Base-by-base conservation (phyloP, 371 early-diverging fungal genomes). In the Blakeslea trispora region DNA sequence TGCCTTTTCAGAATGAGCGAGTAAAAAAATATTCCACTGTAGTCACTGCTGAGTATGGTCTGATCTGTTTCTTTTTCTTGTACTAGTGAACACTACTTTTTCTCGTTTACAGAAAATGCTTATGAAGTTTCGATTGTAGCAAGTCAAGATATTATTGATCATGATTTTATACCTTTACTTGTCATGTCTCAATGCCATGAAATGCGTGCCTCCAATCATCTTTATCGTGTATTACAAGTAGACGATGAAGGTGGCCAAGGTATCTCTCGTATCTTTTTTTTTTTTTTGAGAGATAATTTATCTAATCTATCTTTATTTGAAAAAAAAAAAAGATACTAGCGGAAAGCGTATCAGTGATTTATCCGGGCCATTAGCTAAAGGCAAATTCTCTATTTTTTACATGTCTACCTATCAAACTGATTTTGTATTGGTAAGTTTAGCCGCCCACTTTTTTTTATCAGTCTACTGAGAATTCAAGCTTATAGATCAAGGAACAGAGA, bases 401-500 rank as follows among this genome's bases (percentile, higher is more conserved):
- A 83, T 87, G 74, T 83, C 84, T 11, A 89, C 88, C 1, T 89
- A 88, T 66, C 87, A 88, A 68, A 89, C 88, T 3, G 90, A 89
- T 46, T 82, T 85, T 57, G 77, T 89, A 18, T 80, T 89, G 79
- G 87, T 86, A 75, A 74, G 18, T 34, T n/a, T n/a, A n/a, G n/a
- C n/a, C n/a, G n/a, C n/a, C n/a, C n/a, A n/a, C n/a, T n/a, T n/a
- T n/a, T n/a, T n/a, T n/a, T n/a, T n/a, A n/a, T n/a, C n/a, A n/a
- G n/a, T n/a, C n/a, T n/a, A 59, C 14, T n/a, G 2, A 24, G 49
- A 13, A 50, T 40, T 41, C 32, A 45, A 6, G 28, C 52, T 11
- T 31, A 28, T 50, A 88, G 88, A 72, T 89, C 42, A 87, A 83
- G 58, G 87, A 87, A 57, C 69, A 80, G 34, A 69, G 84, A 15